phyloP scores from a whole-genome alignment of 805 yeast species.

The Metschnikowia santaceciliae region DNA sequence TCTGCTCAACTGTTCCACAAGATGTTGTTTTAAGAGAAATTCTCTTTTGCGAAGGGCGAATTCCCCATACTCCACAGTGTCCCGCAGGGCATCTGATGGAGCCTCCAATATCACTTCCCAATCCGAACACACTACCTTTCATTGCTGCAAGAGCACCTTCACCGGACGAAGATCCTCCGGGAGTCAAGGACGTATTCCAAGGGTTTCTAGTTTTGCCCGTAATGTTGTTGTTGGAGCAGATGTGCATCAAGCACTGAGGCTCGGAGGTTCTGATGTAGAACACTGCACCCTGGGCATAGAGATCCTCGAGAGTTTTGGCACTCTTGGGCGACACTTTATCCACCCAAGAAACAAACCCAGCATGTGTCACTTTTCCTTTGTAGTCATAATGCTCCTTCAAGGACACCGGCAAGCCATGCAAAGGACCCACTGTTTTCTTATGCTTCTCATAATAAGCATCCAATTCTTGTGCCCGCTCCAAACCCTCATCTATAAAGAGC shows the following conservation, averaged over 20 bases:
- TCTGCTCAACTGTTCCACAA: slow-evolving; percentile 9
- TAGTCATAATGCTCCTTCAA: slow-evolving; percentile 17
- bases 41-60: slow-evolving; percentile 16
- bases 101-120: slow-evolving; percentile 20
- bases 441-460: slow-evolving; percentile 10
- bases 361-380: slow-evolving; percentile 15
- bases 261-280: slow-evolving; percentile 17
- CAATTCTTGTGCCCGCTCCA: slow-evolving; percentile 16
- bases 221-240: slow-evolving; percentile 18
- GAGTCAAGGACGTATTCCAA: slow-evolving; percentile 15
- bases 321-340: slow-evolving; percentile 11
- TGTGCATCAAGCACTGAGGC: slow-evolving; percentile 19
- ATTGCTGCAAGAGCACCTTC: slow-evolving; percentile 19
- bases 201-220: slow-evolving; percentile 18
- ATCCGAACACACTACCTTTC: slow-evolving; percentile 18
- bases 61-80: slow-evolving; percentile 19
- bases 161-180: slow-evolving; percentile 19
- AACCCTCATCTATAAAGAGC: slow-evolving; percentile 18
- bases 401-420: slow-evolving; percentile 19
- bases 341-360: slow-evolving; percentile 15
- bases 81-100: slow-evolving; percentile 19
- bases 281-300: slow-evolving; percentile 17
- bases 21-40: slow-evolving; percentile 11
- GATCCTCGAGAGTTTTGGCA: slow-evolving; percentile 9
- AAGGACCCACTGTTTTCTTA: slow-evolving; percentile 15